Evolutionary conservation across 208 protist species (phyloP), one percentile per base, ranked within the genome.

Genomic region (Tritrichomonas foetus): DNA sequence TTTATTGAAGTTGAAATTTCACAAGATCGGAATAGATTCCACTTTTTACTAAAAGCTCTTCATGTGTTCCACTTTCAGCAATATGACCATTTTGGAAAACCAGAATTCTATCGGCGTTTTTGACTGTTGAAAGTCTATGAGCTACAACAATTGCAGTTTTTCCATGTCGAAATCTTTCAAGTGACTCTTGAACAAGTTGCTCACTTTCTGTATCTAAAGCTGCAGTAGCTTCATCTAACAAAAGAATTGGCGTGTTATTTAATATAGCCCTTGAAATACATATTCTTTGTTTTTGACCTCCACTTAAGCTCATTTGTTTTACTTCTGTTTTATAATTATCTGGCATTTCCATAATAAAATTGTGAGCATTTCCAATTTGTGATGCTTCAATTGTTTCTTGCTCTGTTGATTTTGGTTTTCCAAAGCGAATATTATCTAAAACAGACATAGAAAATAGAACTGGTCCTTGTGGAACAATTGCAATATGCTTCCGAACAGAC

Each of bases 401-500:
- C 33, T 47, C 16, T 5, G 55, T 93, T 3, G 94, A 55, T 27
- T 93, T 72, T 13, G 84, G 94, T 3, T 95, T 75, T 44, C 94
- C 95, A 50, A 95, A 96, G 25, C 93, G 92, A 55, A 96, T 96
- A 53, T 96, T 96, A 11, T 96, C 93, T 16, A 36, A 3, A 22
- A 96, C 95, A 0, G 95, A 95, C 22, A 93, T 94, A 33, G 93
- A 93, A 74, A 96, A 96, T 13, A 96, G 69, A 39, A 93, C 95
- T 25, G 96, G 96, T 36, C 95, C 95, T 84, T 96, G 95, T 16
- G 75, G 66, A 39, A 96, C 95, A 30, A 95, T 74, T 33, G 66
- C 94, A 47, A 96, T 94, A 1, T 94, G 93, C 9, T 30, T 44
- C 33, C 94, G 0, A 30, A 94, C 11, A 27, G n/a, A 49, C 27